phyloP scores from a whole-genome alignment of 352 stramenopile genomes.

The Hyaloperonospora brassicae region DNA sequence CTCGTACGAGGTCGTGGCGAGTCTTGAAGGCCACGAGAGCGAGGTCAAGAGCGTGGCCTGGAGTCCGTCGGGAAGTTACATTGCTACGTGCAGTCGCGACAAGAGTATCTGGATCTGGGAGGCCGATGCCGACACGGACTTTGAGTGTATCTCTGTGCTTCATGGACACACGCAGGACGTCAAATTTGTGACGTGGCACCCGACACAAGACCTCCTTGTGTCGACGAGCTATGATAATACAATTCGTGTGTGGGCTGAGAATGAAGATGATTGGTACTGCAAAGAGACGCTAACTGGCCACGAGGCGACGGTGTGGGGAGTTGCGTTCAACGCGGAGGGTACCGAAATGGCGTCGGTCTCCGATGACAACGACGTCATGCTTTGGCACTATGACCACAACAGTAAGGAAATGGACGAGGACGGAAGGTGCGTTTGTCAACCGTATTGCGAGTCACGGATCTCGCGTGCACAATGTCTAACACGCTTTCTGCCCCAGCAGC shows the following conservation, averaged over 20 bases:
- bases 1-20: conserved; percentile 91
- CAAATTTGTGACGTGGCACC: conserved; percentile 93
- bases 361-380: conserved; percentile 88
- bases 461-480: neutral
- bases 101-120: conserved; percentile 99
- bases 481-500: conserved; percentile 10
- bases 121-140: conserved; percentile 89
- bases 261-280: conserved; percentile 97
- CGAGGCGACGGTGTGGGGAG: conserved; percentile 91
- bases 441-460: neutral
- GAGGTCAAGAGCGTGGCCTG: conserved; percentile 96
- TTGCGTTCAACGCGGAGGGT: conserved; percentile 76
- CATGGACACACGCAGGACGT: conserved; percentile 95
- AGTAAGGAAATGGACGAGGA: conserved; percentile 41
- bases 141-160: conserved; percentile 96
- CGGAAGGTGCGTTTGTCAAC: conserved; percentile 23
- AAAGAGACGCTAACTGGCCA: conserved; percentile 87
- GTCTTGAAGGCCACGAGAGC: conserved; percentile 97
- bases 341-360: conserved; percentile 82
- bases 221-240: conserved; percentile 95
- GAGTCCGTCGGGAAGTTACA: conserved; percentile 87
- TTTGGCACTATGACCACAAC: conserved; percentile 86
- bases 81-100: conserved; percentile 97
- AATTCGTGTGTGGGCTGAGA: conserved; percentile 92
- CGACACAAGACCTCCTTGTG: conserved; percentile 75